Conservation (phyloP, 768 basidiomycete genomes). For the Kwoniella heveanensis region DNA sequence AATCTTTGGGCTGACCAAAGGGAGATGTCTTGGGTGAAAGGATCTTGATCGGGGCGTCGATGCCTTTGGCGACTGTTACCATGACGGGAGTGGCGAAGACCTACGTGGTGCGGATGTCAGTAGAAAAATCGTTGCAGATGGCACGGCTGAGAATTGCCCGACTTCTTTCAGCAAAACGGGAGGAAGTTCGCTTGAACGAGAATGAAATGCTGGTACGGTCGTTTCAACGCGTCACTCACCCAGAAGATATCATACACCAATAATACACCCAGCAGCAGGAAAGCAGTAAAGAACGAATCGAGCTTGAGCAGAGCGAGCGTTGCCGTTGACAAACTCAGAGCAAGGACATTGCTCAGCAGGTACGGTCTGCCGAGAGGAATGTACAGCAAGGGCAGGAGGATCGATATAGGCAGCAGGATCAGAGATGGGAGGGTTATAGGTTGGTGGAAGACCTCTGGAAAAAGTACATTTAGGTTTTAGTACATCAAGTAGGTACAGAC, state of each 20-base stretch:
- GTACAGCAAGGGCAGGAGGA: conserved; percentile 63
- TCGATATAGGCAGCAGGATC: conserved; percentile 58
- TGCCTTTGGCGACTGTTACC: conserved; percentile 84
- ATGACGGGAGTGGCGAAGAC: conserved; percentile 60
- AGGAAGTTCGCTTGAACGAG: too few species aligned
- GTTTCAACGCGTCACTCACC: conserved; percentile 55
- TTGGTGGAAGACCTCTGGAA: conserved; percentile 54
- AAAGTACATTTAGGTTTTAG: too few species aligned
- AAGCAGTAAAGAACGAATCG: conserved; percentile 87
- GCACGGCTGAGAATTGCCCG: too few species aligned
- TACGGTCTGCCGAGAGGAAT: conserved; percentile 70
- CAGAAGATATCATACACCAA: conserved; percentile 95
- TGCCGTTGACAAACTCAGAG: conserved; percentile 77
- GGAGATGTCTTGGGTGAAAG: conserved; percentile 56
- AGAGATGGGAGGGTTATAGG: conserved; percentile 59
- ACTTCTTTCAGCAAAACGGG: too few species aligned
- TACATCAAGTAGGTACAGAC: too few species aligned
- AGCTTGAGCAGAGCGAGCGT: conserved; percentile 76
- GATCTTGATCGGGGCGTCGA: conserved; percentile 92
- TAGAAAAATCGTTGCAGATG: neutral
- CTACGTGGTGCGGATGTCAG: conserved; percentile 20
- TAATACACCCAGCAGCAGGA: conserved; percentile 75
- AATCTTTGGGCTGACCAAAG: conserved; percentile 61
- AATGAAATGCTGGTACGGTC: too few species aligned
- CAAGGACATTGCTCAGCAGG: conserved; percentile 73